A percentile compares a stretch with the other conserved stretches of the same genome.
Evolutionary conservation across 257 asterid species (phyloP).

Genomic region (Cinchona pubescens): DNA sequence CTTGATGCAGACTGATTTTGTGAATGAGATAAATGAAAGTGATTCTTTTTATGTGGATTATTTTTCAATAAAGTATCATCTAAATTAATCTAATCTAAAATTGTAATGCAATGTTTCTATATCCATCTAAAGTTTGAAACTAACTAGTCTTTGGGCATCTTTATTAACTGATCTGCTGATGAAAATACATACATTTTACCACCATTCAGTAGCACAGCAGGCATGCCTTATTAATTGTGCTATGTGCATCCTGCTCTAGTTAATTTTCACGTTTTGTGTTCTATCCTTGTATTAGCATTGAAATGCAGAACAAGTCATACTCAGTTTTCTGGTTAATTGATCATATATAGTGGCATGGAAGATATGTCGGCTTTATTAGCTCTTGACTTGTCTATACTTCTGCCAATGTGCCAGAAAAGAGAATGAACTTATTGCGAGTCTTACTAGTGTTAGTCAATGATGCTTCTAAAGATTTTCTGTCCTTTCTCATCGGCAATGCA

Average conservation of each 20-base stretch:
- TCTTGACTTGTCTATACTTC: background rate
- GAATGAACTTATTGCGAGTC: no score
- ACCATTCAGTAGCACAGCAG: background rate
- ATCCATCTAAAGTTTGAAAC: background rate
- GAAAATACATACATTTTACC: background rate
- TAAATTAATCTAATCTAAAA: background rate
- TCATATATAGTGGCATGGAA: conserved; percentile 83
- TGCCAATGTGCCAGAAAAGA: conserved; percentile 4
- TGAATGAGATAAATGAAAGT: conserved; percentile 41
- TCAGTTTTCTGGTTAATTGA: conserved; percentile 59
- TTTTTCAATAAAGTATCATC: background rate
- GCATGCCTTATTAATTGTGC: background rate
- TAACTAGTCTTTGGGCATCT: background rate
- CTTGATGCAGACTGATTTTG: conserved; percentile 38
- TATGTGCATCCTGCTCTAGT: background rate
- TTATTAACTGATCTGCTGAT: background rate
- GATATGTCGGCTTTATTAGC: conserved; percentile 43
- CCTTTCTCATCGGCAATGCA: conserved; percentile 53
- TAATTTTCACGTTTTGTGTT: background rate
- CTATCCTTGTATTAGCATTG: background rate
- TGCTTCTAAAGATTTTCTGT: conserved; percentile 4
- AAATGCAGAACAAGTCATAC: background rate
- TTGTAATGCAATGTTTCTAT: background rate
- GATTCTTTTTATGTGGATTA: background rate
- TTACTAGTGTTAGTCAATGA: conserved; percentile 6